Conservation (phyloP, 1,284 basidiomycete genomes). For the Cronartium quercuum region DNA sequence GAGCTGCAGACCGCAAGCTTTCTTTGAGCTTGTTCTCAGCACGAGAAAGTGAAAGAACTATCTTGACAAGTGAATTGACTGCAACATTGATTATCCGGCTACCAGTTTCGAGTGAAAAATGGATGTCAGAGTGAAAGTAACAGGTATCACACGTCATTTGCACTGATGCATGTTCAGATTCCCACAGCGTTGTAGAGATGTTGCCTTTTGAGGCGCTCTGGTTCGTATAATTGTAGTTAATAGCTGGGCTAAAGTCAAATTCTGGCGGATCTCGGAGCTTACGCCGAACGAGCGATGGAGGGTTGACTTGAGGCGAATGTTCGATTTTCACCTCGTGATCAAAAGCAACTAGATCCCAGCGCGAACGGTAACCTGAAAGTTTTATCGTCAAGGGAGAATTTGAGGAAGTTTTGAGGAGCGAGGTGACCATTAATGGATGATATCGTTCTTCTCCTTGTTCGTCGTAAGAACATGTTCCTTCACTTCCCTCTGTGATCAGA, state of each 20-base stretch:
- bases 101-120: slow-evolving; percentile 21
- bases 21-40: slow-evolving; percentile 17
- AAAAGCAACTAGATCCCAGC: slow-evolving; percentile 31
- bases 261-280: background rate
- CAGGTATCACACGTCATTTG: slow-evolving; percentile 21
- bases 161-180: background rate
- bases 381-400: background rate
- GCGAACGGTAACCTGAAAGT: slow-evolving; percentile 31
- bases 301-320: background rate
- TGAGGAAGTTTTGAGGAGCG: background rate
- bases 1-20: background rate
- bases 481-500: slow-evolving; percentile 15
- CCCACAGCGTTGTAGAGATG: background rate
- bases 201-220: background rate
- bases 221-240: slow-evolving; percentile 21
- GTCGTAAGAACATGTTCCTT: slow-evolving; percentile 20
- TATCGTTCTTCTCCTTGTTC: slow-evolving; percentile 12
- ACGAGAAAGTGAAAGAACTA: slow-evolving; percentile 4
- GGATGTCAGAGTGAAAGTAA: slow-evolving; percentile 18
- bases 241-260: slow-evolving; percentile 1
- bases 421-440: slow-evolving; percentile 17
- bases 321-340: slow-evolving; percentile 15
- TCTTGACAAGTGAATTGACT: slow-evolving; percentile 3
- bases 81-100: slow-evolving; percentile 27
- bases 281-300: background rate